Base-by-base conservation (phyloP, 2,329 filamentous ascomycete genomes). In the Helotiales sp. region DNA sequence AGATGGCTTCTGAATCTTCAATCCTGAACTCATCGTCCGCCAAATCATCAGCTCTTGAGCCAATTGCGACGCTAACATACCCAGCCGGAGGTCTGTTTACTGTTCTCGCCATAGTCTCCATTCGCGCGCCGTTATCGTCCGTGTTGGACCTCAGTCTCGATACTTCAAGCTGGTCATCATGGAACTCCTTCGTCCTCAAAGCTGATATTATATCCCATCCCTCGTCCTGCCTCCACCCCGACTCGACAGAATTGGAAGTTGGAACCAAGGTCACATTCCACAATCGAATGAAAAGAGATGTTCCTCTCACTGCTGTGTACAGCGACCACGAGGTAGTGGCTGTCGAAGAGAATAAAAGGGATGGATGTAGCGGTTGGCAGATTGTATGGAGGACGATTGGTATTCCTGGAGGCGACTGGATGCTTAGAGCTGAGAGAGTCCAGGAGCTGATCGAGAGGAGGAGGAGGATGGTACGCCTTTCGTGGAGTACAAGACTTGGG, bases 131-230 rank as follows among this genome's bases (percentile, higher is more conserved):
- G 3, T 19, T 51, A 1, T 33, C 46, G 5, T 27, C n/a, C 5
- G 57, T 60, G 6, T 19, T 62, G 2, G 46, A 52, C 2, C 36
- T 52, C 17, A 54, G 38, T 42, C 47, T 60, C 22, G 54, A 60
- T 19, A 54, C 51, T 25, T 47, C 51, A 13, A 58, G 54, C 25
- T 58, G 57, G 54, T 30, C 51, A 13, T n/a, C 52, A 47, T 62
- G 60, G 60, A 76, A 78, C 29, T 84, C 81, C 6, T 86, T 86
- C 67, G 85, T 85, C 68, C 83, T 83, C 47, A 82, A 85, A 74
- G 82, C 82, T 22, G 74, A 75, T 15, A 78, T 86, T 31, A 76
- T 78, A 1, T 85, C 85, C n/a, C 33, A 49, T 17, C 17, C n/a
- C 13, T 25, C 15, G 17, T 47, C 36, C 24, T 42, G 13, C 38